phyloP scores from a whole-genome alignment of 495 filamentous ascomycete species.

The Penicillium mononematosum region DNA sequence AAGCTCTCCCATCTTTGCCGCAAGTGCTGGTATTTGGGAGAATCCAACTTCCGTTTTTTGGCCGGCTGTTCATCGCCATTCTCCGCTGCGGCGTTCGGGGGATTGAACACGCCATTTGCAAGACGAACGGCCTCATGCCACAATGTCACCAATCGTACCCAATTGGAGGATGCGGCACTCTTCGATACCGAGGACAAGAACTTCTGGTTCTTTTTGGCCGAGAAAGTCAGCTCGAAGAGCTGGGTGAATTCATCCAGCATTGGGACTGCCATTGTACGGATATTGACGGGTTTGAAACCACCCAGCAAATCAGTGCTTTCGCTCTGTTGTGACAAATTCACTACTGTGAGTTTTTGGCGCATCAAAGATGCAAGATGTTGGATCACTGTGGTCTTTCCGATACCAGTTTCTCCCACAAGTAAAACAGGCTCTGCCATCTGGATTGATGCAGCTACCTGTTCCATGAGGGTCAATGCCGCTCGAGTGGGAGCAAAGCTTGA shows the following conservation, averaged over 20 bases:
- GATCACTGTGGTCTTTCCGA: conserved; percentile 93
- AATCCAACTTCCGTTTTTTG: conserved; percentile 82
- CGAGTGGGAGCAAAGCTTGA: conserved; percentile 48
- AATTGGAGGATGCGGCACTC: conserved; percentile 75
- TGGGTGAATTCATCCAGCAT: conserved; percentile 92
- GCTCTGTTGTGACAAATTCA: conserved; percentile 97
- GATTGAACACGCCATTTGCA: conserved; percentile 67
- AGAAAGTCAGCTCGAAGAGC: conserved; percentile 82
- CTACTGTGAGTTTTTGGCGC: conserved; percentile 77
- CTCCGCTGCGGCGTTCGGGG: conserved; percentile 38
- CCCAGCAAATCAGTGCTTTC: conserved; percentile 91
- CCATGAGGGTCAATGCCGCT: conserved; percentile 54
- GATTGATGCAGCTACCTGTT: conserved; percentile 81
- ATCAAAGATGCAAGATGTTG: conserved; percentile 85
- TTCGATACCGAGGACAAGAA: conserved; percentile 79
- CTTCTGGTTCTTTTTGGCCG: conserved; percentile 76
- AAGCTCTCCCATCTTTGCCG: conserved; percentile 79
- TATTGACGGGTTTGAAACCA: conserved; percentile 92
- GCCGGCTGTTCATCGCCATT: conserved; percentile 56
- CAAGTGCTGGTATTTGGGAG: conserved; percentile 62
- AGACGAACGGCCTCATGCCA: conserved; percentile 88
- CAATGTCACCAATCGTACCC: conserved; percentile 75
- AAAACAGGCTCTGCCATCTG: conserved; percentile 83
- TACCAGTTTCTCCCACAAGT: conserved; percentile 96
- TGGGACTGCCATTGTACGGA: conserved; percentile 82